Evolutionary conservation across 2,329 filamentous ascomycete species (phyloP).

Genomic region (Torrubiella hemipterigena): DNA sequence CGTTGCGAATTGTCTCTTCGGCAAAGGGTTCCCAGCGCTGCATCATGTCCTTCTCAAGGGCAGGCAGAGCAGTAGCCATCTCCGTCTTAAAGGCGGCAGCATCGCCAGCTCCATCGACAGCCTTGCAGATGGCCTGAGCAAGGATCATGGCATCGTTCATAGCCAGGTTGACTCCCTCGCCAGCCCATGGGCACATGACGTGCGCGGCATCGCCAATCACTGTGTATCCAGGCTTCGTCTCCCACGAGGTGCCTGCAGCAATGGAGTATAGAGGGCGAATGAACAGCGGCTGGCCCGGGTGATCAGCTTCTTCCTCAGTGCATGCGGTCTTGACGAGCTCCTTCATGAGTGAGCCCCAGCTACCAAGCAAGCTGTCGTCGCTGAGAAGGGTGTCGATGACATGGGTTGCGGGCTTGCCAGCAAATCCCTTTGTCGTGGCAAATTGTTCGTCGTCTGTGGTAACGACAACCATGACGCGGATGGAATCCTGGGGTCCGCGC

Average conservation of each 20-base stretch:
- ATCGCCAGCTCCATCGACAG: too few species aligned
- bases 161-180: conserved; percentile 47
- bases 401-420: neutral
- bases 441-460: conserved; percentile 19
- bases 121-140: conserved; percentile 13
- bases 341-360: neutral
- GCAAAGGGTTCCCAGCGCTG: too few species aligned
- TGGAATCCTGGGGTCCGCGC: conserved; percentile 34
- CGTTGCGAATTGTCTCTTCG: too few species aligned
- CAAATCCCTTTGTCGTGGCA: neutral
- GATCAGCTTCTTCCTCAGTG: neutral
- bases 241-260: conserved; percentile 36
- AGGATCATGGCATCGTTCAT: conserved; percentile 42
- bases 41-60: too few species aligned
- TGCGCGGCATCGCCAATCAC: conserved; percentile 49
- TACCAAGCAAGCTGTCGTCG: neutral
- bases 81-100: too few species aligned
- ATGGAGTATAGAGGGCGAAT: conserved; percentile 41
- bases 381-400: neutral
- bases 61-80: too few species aligned
- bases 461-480: conserved; percentile 26
- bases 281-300: conserved; percentile 23
- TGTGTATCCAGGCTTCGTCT: conserved; percentile 33
- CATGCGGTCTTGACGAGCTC: neutral
- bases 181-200: conserved; percentile 44